Percentiles rank a stretch among this genome's conserved stretches.
These are phyloP conservation scores for Allium fistulosum DNA, from an alignment of 106 monocot species.

Conservation along the genomic window DNA sequence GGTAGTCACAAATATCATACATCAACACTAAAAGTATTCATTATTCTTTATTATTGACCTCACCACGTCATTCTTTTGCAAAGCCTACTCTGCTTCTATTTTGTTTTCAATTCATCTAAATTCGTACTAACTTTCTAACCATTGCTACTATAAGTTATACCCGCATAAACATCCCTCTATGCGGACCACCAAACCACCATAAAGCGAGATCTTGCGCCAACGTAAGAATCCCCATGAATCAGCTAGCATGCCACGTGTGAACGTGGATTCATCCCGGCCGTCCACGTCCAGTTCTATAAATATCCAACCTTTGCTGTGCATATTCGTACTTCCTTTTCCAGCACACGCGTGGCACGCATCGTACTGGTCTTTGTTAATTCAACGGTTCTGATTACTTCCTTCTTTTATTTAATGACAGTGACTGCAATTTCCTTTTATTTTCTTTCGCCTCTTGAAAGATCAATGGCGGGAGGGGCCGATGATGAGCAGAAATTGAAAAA, in stretches of 20 bases:
- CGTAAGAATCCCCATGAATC: background rate
- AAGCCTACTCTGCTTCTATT: background rate
- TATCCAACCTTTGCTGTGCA: background rate
- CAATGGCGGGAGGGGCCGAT: slow-evolving; percentile 1
- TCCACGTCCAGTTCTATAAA: background rate
- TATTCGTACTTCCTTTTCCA: no score
- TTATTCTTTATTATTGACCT: background rate
- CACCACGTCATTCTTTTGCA: background rate
- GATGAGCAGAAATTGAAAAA: background rate
- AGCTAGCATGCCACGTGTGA: slow-evolving; percentile 1
- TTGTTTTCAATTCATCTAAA: background rate
- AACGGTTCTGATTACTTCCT: background rate
- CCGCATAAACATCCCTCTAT: background rate
- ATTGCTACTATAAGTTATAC: background rate
- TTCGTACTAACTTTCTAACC: background rate
- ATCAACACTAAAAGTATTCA: background rate
- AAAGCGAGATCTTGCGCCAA: slow-evolving; percentile 1
- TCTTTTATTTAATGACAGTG: background rate
- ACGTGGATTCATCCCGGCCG: background rate
- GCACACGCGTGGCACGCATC: slow-evolving; percentile 3
- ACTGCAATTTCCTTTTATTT: background rate
- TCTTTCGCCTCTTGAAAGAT: background rate
- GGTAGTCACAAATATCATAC: background rate
- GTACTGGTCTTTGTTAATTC: background rate
- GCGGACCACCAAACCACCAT: background rate